phyloP scores from a whole-genome alignment of 2,329 filamentous ascomycete genomes.

The Cladosporium oxysporum region DNA sequence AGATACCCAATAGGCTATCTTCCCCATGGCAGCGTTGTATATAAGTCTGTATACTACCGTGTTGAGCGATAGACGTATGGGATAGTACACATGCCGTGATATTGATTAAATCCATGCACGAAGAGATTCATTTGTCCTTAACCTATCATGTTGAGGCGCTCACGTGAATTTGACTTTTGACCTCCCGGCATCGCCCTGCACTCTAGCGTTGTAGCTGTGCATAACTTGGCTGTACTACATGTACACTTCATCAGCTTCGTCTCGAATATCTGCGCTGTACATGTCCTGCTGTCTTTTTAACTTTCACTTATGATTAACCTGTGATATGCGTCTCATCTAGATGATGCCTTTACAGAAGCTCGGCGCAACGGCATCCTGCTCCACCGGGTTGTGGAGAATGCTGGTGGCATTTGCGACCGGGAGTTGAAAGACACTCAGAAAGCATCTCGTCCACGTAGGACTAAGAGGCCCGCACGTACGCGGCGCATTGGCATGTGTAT shows the following conservation, averaged over 20 bases:
- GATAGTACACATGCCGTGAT: neutral
- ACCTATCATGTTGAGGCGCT: slow-evolving; percentile 1
- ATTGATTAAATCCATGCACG: neutral
- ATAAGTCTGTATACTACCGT: slow-evolving; percentile 22
- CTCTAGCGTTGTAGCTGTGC: neutral
- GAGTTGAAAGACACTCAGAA: slow-evolving; percentile 2
- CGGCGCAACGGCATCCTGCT: slow-evolving; percentile 1
- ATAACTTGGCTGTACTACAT: neutral
- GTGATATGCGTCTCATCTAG: neutral
- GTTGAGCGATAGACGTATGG: slow-evolving; percentile 7
- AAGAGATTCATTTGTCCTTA: neutral
- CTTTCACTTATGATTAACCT: neutral
- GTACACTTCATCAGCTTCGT: neutral
- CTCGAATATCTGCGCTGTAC: neutral
- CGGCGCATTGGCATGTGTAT: neutral
- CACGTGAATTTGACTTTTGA: slow-evolving; percentile 3
- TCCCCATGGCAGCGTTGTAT: slow-evolving; percentile 20
- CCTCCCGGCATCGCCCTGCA: neutral
- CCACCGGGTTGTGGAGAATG: slow-evolving; percentile 6
- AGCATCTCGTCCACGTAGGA: neutral
- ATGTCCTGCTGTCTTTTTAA: neutral
- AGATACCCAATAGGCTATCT: slow-evolving; percentile 21
- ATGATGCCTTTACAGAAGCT: neutral
- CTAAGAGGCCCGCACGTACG: neutral
- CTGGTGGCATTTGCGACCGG: slow-evolving; percentile 5